Evolutionary conservation across 225 moss, liverwort and hornwort genomes (phyloP).

Genomic region (Marchantia paleacea): DNA sequence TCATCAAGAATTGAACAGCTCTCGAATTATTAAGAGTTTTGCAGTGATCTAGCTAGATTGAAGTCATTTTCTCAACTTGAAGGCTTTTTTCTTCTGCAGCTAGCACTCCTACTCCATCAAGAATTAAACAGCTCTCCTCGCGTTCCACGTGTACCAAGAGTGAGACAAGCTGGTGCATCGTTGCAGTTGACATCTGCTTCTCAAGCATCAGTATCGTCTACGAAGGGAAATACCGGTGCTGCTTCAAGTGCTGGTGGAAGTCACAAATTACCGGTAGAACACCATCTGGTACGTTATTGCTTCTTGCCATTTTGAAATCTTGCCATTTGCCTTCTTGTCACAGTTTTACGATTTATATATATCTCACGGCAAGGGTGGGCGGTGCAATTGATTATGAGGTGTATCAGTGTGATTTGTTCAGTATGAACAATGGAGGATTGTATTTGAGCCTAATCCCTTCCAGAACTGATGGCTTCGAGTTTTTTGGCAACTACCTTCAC

Average conservation of each 20-base stretch:
- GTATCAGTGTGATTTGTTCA: too few relatives aligned
- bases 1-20: conserved; percentile 61
- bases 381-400: too few relatives aligned
- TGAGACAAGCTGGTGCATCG: conserved; percentile 36
- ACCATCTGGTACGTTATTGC: conserved; percentile 35
- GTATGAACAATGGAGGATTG: too few relatives aligned
- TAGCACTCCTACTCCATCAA: conserved; percentile 53
- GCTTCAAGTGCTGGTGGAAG: conserved; percentile 27
- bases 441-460: too few relatives aligned
- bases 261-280: conserved; percentile 32
- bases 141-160: conserved; percentile 54
- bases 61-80: not conserved
- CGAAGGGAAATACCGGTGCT: conserved; percentile 33
- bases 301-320: not conserved
- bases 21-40: too few relatives aligned
- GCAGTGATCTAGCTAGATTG: not conserved
- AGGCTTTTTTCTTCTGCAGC: conserved; percentile 21
- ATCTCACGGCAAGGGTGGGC: too few relatives aligned
- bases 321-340: too few relatives aligned
- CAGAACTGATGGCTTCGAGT: too few relatives aligned
- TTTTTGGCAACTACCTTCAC: too few relatives aligned
- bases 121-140: conserved; percentile 58
- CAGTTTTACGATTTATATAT: too few relatives aligned
- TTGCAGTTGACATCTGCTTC: conserved; percentile 33
- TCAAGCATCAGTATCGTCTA: conserved; percentile 33